Percentiles rank a stretch among this genome's conserved stretches.
Evolutionary conservation across 2,329 filamentous ascomycete species (phyloP).

Genomic region (Hypoxylon sp.): DNA sequence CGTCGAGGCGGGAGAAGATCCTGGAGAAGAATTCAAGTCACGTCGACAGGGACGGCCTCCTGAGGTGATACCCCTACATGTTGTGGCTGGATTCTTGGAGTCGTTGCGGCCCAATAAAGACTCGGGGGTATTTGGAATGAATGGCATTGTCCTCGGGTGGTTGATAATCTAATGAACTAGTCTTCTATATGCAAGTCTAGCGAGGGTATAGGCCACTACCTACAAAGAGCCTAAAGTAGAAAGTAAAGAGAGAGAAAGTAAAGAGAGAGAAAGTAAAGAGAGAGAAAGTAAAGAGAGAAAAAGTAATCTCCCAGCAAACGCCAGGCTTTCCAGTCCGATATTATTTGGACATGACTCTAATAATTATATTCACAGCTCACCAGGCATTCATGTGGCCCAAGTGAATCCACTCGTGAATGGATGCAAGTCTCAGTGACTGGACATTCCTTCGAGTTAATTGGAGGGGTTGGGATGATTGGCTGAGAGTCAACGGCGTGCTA

Average conservation of each 20-base stretch:
- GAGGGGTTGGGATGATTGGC: slow-evolving; percentile 41
- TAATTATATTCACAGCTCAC: slow-evolving; percentile 23
- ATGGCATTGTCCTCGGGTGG: slow-evolving; percentile 67
- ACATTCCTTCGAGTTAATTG: slow-evolving; percentile 30
- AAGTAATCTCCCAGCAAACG: slow-evolving; percentile 2
- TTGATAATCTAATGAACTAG: not conserved
- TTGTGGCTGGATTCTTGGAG: slow-evolving; percentile 85
- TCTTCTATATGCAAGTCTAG: slow-evolving; percentile 24
- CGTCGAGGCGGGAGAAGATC: slow-evolving; percentile 48
- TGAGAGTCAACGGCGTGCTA: slow-evolving; percentile 13
- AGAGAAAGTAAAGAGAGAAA: slow-evolving; percentile 13
- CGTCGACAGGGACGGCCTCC: slow-evolving; percentile 88
- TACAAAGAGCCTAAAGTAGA: slow-evolving; percentile 21
- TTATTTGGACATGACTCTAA: slow-evolving; percentile 25
- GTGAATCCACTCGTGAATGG: slow-evolving; percentile 22
- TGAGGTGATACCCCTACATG: slow-evolving; percentile 89
- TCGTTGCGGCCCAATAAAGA: slow-evolving; percentile 83
- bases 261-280: slow-evolving; percentile 16
- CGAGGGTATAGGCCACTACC: slow-evolving; percentile 15
- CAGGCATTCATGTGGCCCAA: slow-evolving; percentile 32
- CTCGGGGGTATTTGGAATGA: slow-evolving; percentile 83
- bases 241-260: slow-evolving; percentile 12
- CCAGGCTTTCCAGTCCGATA: slow-evolving; percentile 4
- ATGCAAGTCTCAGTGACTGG: slow-evolving; percentile 21
- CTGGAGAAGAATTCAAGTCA: slow-evolving; percentile 68